A percentile compares a stretch with the other conserved stretches of the same genome.
These are phyloP conservation scores for Dactylonectria estremocensis DNA, from an alignment of 2,329 filamentous ascomycete species.

Conservation along the genomic window DNA sequence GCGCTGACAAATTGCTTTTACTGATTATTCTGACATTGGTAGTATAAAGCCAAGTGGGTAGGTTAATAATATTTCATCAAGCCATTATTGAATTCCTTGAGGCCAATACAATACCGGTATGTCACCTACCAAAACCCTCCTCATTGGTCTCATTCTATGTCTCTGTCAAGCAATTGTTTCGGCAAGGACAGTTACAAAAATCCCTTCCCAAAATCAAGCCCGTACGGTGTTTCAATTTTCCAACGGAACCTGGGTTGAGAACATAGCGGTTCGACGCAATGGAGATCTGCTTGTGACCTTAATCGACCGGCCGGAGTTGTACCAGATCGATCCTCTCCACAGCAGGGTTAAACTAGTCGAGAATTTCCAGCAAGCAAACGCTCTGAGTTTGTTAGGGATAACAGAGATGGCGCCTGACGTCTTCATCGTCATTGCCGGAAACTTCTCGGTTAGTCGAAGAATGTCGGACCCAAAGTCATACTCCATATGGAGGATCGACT, in stretches of 20 bases:
- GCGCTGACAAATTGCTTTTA: conserved; percentile 3
- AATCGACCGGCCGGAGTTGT: not conserved
- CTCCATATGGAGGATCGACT: not conserved
- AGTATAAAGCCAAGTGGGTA: not conserved
- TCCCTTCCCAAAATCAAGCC: conserved; percentile 2
- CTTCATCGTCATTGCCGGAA: conserved; percentile 2
- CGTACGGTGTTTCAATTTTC: conserved; percentile 3
- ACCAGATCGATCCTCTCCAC: not conserved
- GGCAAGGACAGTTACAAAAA: not conserved
- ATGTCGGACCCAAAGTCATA: conserved; percentile 2
- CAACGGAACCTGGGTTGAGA: conserved; percentile 1
- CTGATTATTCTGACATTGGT: not conserved
- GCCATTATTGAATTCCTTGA: not conserved
- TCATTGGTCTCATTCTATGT: not conserved
- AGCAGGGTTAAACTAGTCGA: not conserved
- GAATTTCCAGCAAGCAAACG: not conserved
- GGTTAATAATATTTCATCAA: conserved; percentile 4
- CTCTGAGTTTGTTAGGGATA: conserved; percentile 1
- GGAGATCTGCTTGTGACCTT: conserved; percentile 2
- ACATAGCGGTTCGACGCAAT: conserved; percentile 2
- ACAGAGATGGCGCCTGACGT: conserved; percentile 1
- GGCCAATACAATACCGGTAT: not conserved
- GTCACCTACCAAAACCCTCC: not conserved
- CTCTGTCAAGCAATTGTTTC: conserved; percentile 1
- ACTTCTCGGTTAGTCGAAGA: conserved; percentile 2